phyloP scores from a whole-genome alignment of 2,329 filamentous ascomycete genomes.

The Gliomastix tumulicola region DNA sequence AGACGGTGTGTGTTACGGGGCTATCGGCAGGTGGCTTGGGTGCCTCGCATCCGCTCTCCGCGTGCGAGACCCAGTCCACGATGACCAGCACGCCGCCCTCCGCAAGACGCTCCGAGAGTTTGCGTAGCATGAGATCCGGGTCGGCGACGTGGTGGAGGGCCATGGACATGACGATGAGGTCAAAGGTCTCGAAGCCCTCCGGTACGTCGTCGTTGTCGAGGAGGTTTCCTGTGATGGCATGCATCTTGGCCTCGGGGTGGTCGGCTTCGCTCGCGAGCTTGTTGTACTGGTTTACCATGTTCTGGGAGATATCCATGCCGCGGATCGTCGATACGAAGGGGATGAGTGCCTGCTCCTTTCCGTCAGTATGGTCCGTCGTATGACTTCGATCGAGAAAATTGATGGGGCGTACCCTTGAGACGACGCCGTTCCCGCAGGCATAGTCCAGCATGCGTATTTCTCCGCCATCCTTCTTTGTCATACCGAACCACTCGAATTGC shows the following conservation, averaged over 20 bases:
- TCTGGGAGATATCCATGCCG: conserved; percentile 24
- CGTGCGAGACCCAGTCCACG: conserved; percentile 18
- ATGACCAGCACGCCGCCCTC: conserved; percentile 22
- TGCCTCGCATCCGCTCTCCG: conserved; percentile 7
- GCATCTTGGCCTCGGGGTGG: conserved; percentile 14
- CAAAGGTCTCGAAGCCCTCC: conserved; percentile 18
- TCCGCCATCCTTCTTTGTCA: not conserved
- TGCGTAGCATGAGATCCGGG: conserved; percentile 14
- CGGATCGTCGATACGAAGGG: conserved; percentile 18
- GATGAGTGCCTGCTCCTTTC: too few relatives aligned
- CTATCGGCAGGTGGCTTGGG: not conserved
- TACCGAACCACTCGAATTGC: conserved; percentile 18
- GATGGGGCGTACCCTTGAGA: conserved; percentile 14
- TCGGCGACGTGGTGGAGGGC: conserved; percentile 27
- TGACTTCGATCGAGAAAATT: too few relatives aligned
- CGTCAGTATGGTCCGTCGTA: too few relatives aligned
- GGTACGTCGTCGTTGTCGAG: conserved; percentile 10
- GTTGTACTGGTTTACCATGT: conserved; percentile 23
- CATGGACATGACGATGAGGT: conserved; percentile 23
- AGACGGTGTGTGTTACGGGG: conserved; percentile 9
- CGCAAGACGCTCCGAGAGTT: conserved; percentile 16
- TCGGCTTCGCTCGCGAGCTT: conserved; percentile 13
- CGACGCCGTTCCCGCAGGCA: conserved; percentile 19
- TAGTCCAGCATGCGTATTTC: conserved; percentile 17
- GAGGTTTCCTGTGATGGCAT: conserved; percentile 21